These are phyloP conservation scores for Vigna trinervia DNA, from an alignment of 306 rosid genomes.

Conservation along the genomic window DNA sequence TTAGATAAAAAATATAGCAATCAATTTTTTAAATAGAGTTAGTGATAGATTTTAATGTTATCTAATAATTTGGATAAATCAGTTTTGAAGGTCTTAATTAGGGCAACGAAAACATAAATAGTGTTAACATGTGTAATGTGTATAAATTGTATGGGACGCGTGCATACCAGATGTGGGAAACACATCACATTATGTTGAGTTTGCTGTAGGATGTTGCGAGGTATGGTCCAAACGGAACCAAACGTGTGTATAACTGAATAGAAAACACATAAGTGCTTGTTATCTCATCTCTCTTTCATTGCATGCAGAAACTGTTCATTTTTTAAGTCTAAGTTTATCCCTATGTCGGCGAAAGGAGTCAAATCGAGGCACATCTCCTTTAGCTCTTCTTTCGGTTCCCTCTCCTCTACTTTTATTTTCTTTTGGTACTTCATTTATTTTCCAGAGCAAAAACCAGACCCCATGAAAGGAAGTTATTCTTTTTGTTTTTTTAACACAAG, in stretches of 20 bases:
- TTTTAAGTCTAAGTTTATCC: constrained; percentile 32
- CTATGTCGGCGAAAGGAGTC: constrained; percentile 41
- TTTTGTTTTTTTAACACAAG: constrained; percentile 5
- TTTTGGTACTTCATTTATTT: constrained; percentile 21
- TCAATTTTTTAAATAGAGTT: too few relatives aligned
- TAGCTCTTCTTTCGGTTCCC: constrained; percentile 10
- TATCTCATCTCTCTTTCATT: constrained; percentile 13
- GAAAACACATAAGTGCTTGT: constrained; percentile 43
- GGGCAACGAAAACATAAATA: not conserved
- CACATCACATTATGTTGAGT: constrained; percentile 3
- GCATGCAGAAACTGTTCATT: constrained; percentile 47
- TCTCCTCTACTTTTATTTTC: constrained; percentile 34
- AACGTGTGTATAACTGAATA: constrained; percentile 39
- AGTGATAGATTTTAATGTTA: too few relatives aligned
- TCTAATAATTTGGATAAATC: too few relatives aligned
- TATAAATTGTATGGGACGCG: constrained; percentile 32
- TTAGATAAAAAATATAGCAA: too few relatives aligned
- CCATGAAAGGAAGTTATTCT: constrained; percentile 23
- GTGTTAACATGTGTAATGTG: constrained; percentile 15
- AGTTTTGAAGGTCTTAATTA: too few relatives aligned
- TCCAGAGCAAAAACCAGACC: not conserved
- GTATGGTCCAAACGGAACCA: constrained; percentile 39
- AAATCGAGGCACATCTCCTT: constrained; percentile 44
- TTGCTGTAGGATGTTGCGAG: constrained; percentile 43
- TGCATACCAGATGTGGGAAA: constrained; percentile 23